These are phyloP conservation scores for Ustilago nuda DNA, from an alignment of 1,284 basidiomycete genomes.

Conservation along the genomic window DNA sequence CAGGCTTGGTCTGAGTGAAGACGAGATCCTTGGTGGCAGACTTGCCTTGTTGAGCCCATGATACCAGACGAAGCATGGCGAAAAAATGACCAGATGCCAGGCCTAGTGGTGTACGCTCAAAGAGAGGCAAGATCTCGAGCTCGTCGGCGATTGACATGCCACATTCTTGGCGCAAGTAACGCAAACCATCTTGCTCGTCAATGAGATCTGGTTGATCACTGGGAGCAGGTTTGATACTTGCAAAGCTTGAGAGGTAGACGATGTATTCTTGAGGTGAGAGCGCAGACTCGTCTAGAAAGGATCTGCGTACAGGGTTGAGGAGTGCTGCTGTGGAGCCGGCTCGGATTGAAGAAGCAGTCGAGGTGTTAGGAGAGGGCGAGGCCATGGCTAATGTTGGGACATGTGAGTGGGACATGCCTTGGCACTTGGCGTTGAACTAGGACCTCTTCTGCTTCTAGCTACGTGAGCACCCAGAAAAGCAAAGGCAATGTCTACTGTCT, in stretches of 20 bases:
- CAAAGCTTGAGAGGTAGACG: slow-evolving; percentile 58
- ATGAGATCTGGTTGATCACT: slow-evolving; percentile 60
- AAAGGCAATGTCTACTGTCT: not conserved
- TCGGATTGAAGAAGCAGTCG: slow-evolving; percentile 23
- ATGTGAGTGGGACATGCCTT: slow-evolving; percentile 29
- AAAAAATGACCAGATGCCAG: slow-evolving; percentile 65
- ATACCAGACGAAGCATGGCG: slow-evolving; percentile 65
- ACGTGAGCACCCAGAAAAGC: not conserved
- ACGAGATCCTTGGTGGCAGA: slow-evolving; percentile 51
- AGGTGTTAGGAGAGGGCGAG: slow-evolving; percentile 37
- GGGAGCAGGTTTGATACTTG: slow-evolving; percentile 59
- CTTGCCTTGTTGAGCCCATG: slow-evolving; percentile 65
- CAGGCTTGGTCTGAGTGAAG: slow-evolving; percentile 64
- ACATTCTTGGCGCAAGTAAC: slow-evolving; percentile 63
- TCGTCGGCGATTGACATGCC: slow-evolving; percentile 63
- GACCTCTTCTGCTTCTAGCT: not conserved
- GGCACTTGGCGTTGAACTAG: slow-evolving; percentile 8
- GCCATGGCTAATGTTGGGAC: slow-evolving; percentile 12
- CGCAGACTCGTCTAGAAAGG: slow-evolving; percentile 63
- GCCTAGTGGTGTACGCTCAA: slow-evolving; percentile 65
- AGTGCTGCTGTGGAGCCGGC: slow-evolving; percentile 31
- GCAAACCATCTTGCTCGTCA: slow-evolving; percentile 66
- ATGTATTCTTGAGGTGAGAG: slow-evolving; percentile 66
- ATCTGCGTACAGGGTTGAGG: slow-evolving; percentile 30
- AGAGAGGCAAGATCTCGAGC: slow-evolving; percentile 66